A percentile compares a stretch with the other conserved stretches of the same genome.
These are phyloP conservation scores for Pulveroboletus frians DNA, from an alignment of 768 basidiomycete genomes.

Conservation along the genomic window DNA sequence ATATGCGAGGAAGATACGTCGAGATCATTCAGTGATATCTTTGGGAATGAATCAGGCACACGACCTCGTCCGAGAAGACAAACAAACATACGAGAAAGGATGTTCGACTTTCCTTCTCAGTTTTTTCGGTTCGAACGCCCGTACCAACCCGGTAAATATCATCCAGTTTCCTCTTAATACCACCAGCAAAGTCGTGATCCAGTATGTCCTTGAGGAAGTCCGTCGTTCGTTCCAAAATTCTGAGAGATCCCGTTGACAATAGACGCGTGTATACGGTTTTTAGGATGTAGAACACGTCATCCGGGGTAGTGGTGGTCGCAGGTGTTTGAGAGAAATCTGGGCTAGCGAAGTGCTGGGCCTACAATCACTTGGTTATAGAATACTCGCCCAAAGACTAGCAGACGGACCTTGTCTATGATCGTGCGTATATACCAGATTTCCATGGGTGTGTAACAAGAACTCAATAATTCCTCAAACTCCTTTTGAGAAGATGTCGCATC, in stretches of 20 bases:
- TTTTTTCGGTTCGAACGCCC: conserved; percentile 60
- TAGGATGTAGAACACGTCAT: conserved; percentile 95
- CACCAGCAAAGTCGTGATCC: conserved; percentile 76
- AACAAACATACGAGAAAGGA: conserved; percentile 71
- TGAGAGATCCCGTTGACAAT: conserved; percentile 68
- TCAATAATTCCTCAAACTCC: conserved; percentile 62
- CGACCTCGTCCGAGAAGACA: neutral
- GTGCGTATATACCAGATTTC: conserved; percentile 89
- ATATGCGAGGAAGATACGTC: conserved; percentile 88
- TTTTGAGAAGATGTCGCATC: conserved; percentile 49
- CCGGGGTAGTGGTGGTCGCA: conserved; percentile 71
- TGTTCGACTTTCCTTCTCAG: conserved; percentile 72
- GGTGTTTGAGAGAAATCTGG: conserved; percentile 63
- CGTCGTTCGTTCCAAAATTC: conserved; percentile 53
- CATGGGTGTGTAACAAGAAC: conserved; percentile 77
- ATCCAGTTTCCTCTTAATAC: conserved; percentile 83
- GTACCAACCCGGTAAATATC: conserved; percentile 68
- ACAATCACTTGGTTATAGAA: conserved; percentile 1
- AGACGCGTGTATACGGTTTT: conserved; percentile 78
- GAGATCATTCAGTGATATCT: conserved; percentile 93
- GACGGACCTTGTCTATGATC: conserved; percentile 78
- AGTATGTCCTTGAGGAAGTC: conserved; percentile 66
- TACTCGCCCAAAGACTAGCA: neutral
- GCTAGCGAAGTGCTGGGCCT: conserved; percentile 87
- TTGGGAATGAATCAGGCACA: conserved; percentile 2